Conservation (phyloP, 2,329 filamentous ascomycete genomes). For the Diplocarpon rosae region DNA sequence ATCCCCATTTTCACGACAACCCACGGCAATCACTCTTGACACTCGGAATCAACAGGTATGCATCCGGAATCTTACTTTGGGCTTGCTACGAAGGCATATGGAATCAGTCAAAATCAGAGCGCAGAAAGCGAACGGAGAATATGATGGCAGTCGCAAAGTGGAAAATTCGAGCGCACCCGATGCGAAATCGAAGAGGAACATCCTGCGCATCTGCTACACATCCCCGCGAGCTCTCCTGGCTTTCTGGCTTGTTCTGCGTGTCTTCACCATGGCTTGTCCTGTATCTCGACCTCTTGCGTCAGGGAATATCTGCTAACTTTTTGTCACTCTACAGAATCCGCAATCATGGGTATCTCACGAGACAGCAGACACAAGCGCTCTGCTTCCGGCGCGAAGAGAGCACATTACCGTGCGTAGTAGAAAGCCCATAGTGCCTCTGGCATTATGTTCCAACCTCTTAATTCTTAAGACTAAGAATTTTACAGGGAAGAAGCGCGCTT, state of each 20-base stretch:
- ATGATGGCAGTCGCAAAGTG: neutral
- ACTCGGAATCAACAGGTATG: constrained; percentile 7
- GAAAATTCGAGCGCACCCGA: constrained; percentile 4
- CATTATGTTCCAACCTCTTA: constrained; percentile 63
- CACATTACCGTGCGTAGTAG: constrained; percentile 73
- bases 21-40: constrained; percentile 5
- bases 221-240: constrained; percentile 3
- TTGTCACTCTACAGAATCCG: constrained; percentile 47
- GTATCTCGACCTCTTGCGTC: neutral
- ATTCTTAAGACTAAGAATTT: constrained; percentile 34
- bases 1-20: constrained; percentile 4
- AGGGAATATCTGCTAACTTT: constrained; percentile 19
- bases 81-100: neutral
- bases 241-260: constrained; percentile 3
- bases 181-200: neutral
- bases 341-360: constrained; percentile 99
- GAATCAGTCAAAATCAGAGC: constrained; percentile 1
- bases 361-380: constrained; percentile 99
- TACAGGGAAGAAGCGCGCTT: constrained; percentile 89
- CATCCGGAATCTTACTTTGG: neutral
- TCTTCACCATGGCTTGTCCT: constrained; percentile 1
- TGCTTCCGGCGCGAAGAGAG: constrained; percentile 95
- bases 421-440: constrained; percentile 53
- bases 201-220: neutral
- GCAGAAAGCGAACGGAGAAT: neutral